Conservation (phyloP, 495 filamentous ascomycete species). For the Aspergillus kassunensis region DNA sequence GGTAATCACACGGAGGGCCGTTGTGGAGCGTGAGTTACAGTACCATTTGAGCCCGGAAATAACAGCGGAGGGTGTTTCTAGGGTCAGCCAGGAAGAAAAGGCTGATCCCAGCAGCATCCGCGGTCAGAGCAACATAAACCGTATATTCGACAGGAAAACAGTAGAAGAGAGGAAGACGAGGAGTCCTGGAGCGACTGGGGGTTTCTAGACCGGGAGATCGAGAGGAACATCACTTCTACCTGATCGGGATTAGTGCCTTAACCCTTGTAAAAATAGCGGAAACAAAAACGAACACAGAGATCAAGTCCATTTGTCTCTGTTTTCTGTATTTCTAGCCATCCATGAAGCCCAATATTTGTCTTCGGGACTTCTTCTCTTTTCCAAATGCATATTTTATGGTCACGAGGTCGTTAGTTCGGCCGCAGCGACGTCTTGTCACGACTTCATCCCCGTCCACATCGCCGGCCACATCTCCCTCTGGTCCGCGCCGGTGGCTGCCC, state of each 20-base stretch:
- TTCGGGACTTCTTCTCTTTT: constrained; percentile 10
- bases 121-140: constrained; percentile 2
- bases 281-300: not conserved
- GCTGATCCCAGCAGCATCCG: constrained; percentile 16
- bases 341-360: constrained; percentile 27
- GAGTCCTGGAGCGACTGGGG: not conserved
- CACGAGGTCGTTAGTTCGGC: constrained; percentile 10
- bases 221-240: constrained; percentile 11
- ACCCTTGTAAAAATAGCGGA: constrained; percentile 2
- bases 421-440: constrained; percentile 19
- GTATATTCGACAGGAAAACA: constrained; percentile 3
- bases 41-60: not conserved
- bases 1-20: constrained; percentile 2
- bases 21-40: constrained; percentile 1
- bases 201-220: not conserved
- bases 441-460: constrained; percentile 24
- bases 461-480: constrained; percentile 1
- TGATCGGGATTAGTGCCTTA: constrained; percentile 26
- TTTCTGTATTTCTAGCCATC: not conserved
- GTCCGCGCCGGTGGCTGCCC: constrained; percentile 31
- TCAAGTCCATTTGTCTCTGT: not conserved
- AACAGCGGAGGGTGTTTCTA: not conserved
- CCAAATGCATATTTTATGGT: constrained; percentile 9
- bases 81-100: not conserved
- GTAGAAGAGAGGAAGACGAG: no score